Base-by-base conservation (phyloP, 192 early-diverging fungal species). In the Obelidium mucronatum region DNA sequence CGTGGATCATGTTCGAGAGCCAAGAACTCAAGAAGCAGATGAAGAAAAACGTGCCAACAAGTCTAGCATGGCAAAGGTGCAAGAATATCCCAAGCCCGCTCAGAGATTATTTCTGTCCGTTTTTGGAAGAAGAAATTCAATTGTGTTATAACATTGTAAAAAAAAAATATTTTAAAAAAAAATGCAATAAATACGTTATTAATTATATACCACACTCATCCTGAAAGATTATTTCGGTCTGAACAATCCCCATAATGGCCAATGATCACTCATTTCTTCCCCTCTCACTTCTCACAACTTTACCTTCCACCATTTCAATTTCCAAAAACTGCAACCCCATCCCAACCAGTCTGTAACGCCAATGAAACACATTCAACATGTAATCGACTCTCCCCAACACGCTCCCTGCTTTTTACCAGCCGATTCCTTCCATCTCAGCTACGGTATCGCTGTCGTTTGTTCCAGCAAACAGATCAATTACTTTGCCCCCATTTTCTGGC, bases 241-340 rank as follows among this genome's bases (percentile, higher is more conserved):
- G 31, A 76, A 76, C 24, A 1, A 56, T 31, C 75, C 75, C 2
- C 67, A 5, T 24, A 76, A 11, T 19, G 75, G 44, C 63, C 65
- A 76, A 76, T 76, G 75, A 24, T 68, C 75, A 54, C 75, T 76
- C 64, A 76, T 51, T 35, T 76, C 75, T n/a, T 52, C 75, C 64
- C 0, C 22, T 42, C 36, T 66, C 75, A 53, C 30, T 22, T 24
- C 31, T 55, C 6, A 66, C 65, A 6, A 76, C 65, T 19, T 34
- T 17, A 11, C 75, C 75, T 26, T 56, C 75, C 8, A 76, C 75
- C 75, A 66, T 69, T 30, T 76, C 65, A n/a, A 76, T 28, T 1
- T 66, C 63, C 51, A 76, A 39, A 58, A 76, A 76, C 30, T 30
- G 4, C 28, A 76, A 6, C 34, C 70, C 70, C 34, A 6, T 15